Conservation (phyloP, 805 yeast genomes). For the Schizosaccharomyces cryophilus region DNA sequence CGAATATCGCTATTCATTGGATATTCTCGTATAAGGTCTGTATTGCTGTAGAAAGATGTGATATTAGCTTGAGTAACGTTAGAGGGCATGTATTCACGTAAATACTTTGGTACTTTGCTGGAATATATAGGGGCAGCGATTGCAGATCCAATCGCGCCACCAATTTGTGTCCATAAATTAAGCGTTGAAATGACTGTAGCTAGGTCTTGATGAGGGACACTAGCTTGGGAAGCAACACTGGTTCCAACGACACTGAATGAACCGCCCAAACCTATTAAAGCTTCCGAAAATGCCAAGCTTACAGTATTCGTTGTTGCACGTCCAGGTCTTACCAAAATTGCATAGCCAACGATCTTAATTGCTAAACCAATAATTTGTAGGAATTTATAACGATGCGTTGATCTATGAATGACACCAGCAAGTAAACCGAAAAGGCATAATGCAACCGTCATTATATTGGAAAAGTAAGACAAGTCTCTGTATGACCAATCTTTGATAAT, state of each 20-base stretch:
- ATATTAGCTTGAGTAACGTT: constrained; percentile 5
- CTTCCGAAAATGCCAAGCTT: neutral
- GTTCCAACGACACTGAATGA: constrained; percentile 13
- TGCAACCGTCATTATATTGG: neutral
- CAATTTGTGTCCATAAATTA: constrained; percentile 28
- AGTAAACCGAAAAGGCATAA: constrained; percentile 26
- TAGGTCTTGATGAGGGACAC: constrained; percentile 31
- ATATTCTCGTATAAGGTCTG: constrained; percentile 8
- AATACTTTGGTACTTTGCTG: constrained; percentile 12
- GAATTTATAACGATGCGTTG: neutral
- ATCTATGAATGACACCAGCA: constrained; percentile 35
- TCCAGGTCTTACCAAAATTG: neutral
- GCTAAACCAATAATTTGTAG: neutral
- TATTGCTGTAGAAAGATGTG: neutral
- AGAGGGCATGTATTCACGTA: constrained; percentile 13
- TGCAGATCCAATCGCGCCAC: constrained; percentile 32
- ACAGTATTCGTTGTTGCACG: neutral
- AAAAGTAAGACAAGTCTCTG: neutral
- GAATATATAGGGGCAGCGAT: constrained; percentile 43
- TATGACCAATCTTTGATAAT: neutral
- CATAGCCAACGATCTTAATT: neutral
- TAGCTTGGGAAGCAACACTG: constrained; percentile 30
- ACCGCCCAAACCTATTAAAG: neutral
- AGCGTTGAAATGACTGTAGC: constrained; percentile 28
- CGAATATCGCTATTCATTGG: constrained; percentile 31